These are phyloP conservation scores for Corrigiola litoralis DNA, from an alignment of 179 eudicot genomes.

Conservation along the genomic window DNA sequence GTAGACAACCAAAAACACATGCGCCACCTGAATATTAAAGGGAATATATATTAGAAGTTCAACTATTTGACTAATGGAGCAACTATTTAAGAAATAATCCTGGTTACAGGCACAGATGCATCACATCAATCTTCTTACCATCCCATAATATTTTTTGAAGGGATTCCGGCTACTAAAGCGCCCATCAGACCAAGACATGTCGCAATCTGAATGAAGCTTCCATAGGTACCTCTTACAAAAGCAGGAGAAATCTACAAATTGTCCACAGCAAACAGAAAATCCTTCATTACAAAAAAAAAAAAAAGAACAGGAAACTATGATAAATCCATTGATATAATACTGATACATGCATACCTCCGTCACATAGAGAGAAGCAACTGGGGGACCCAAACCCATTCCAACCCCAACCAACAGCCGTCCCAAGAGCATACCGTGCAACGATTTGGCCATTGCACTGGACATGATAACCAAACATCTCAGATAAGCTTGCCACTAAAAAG, in stretches of 20 bases:
- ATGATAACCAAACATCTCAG: slow-evolving; percentile 21
- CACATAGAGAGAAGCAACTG: slow-evolving; percentile 88
- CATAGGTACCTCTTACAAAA: slow-evolving; percentile 90
- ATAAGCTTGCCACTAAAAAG: background rate
- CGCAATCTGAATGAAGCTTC: slow-evolving; percentile 91
- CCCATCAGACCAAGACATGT: slow-evolving; percentile 81
- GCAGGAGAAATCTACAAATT: slow-evolving; percentile 77
- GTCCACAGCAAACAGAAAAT: slow-evolving; percentile 6
- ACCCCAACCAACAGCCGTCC: slow-evolving; percentile 85
- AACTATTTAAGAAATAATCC: background rate
- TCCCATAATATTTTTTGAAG: slow-evolving; percentile 54
- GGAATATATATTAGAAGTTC: background rate
- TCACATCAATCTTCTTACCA: slow-evolving; percentile 47
- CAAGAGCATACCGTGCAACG: slow-evolving; percentile 72
- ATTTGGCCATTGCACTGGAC: slow-evolving; percentile 66
- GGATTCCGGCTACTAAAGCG: slow-evolving; percentile 71
- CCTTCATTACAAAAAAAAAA: background rate
- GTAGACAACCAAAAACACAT: slow-evolving; percentile 80
- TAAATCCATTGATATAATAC: background rate
- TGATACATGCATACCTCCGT: slow-evolving; percentile 56
- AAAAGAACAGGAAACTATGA: background rate
- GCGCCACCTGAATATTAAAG: slow-evolving; percentile 70
- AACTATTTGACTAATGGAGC: background rate
- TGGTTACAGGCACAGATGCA: background rate
- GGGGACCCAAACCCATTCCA: slow-evolving; percentile 92